Evolutionary conservation across 2,329 filamentous ascomycete genomes (phyloP), one percentile per base, ranked within the genome.

Genomic region (Thelonectria discophora): DNA sequence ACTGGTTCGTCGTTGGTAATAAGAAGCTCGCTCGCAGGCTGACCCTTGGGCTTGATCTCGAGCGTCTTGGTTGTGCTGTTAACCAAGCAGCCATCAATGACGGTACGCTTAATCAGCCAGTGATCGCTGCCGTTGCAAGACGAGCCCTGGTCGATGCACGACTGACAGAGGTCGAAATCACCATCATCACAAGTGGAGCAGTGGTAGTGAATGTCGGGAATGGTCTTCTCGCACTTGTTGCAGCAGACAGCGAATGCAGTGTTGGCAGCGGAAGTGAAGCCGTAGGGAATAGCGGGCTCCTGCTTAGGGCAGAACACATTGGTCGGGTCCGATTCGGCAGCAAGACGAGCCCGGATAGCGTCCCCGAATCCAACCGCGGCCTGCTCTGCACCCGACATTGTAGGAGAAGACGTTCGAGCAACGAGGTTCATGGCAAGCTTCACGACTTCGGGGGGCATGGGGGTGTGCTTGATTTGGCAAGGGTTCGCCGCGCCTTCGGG

Each of bases 111-210:
- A 77, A 98, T 94, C 78, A 99, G 83, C 94, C 93, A 97, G 80
- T 99, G 95, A 65, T 88, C 86, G 30, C 89, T 85, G 59, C 89
- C 89, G 65, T 88, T 86, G 81, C 96, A 99, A 42, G 91, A 86
- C 60, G 90, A 83, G 65, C 94, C 94, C 43, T 83, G 80, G 51
- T 88, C 85, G 49, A 97, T 87, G 72, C 95, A 99, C 6, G 82
- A 77, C 66, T 88, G 85, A 82, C 96, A 99, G 30, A 99, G 86
- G 74, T 99, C 95, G 72, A 94, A 99, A 76, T 99, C 95, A 42
- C 94, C 95, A 59, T 90, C 87, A 66, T 98, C 93, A 75, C 95
- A 99, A 60, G 91, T 92, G 67, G 91, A 91, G 82, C 96, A 99
- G 80, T 99, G 95, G 78, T 92, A 99, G 78, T 99, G 94, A 53